Evolutionary conservation across 2,329 filamentous ascomycete genomes (phyloP), one percentile per base, ranked within the genome.

Genomic region (Cladophialophora carrionii): DNA sequence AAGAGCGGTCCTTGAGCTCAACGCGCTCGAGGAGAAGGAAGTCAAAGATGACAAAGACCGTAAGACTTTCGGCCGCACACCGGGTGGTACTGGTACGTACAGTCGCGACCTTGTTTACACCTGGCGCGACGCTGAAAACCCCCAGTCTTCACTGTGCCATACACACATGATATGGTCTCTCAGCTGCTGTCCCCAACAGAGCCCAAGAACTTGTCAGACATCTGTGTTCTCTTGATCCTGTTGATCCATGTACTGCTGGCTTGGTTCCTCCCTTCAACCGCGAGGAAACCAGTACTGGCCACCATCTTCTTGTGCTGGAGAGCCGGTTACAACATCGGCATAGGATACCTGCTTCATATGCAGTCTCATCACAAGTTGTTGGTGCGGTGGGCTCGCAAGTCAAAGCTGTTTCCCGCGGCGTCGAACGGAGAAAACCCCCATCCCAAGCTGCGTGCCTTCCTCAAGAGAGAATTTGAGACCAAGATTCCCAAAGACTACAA

Each of bases 111-210:
- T 29, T 24, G 46, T 31, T 54, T 34, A 14, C 20, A 4, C 43
- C 52, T 10, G 20, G 12, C 17, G 22, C 14, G 26, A 37, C 54
- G 54, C 41, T 62, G 32, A 53, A 26, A 24, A 57, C 14, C 52
- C 46, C 70, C 55, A 98, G 95, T 96, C 73, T 99, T 99, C 76
- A 90, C 92, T 64, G 95, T 99, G 61, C 95, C 95, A 55, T 89
- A 92, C 68, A 99, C 95, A 63, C 92, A 97, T 83, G 95, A 99
- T 80, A 98, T 99, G 95, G 94, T 99, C 72, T 96, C 94, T 58
- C 95, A 98, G 80, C 85, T 99, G 62, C 87, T 99, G 72, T 95
- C 96, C 73, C 95, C 95, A 58, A 90, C 90, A 71, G 90, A 98
- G 76, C 92, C 95, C 60, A 99, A 99, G 83, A 98, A 98, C 76